Evolutionary conservation across 164 flowering plant genomes (phyloP).

Genomic region (Aristolochia fimbriata): DNA sequence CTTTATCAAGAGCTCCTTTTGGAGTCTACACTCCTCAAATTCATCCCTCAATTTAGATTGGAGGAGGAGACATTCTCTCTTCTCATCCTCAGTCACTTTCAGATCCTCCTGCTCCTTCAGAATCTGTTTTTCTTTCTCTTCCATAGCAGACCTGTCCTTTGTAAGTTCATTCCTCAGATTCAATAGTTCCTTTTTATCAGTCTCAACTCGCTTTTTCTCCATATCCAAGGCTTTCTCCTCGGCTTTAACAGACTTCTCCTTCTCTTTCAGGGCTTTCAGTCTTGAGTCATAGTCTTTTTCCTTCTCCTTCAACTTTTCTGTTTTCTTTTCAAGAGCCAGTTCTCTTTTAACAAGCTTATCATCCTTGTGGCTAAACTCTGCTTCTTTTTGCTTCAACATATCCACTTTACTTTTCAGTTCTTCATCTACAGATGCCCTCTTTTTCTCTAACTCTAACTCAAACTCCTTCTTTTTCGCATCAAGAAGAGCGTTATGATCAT

Average conservation of each 20-base stretch:
- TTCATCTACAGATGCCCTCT: conserved; percentile 40
- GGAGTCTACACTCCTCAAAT: conserved; percentile 36
- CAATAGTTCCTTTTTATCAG: conserved; percentile 39
- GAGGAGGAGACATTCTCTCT: conserved; percentile 41
- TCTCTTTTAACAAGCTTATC: conserved; percentile 58
- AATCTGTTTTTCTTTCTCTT: conserved; percentile 34
- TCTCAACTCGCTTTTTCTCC: conserved; percentile 33
- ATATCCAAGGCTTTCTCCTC: conserved; percentile 46
- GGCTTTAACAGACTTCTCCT: conserved; percentile 44
- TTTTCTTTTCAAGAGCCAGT: conserved; percentile 51
- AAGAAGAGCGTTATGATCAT: conserved; percentile 47
- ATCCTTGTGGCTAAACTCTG: conserved; percentile 47
- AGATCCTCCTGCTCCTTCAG: conserved; percentile 43
- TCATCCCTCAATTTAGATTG: conserved; percentile 56
- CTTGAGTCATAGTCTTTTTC: conserved; percentile 55
- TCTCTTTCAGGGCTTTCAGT: conserved; percentile 50
- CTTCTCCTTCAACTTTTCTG: conserved; percentile 61
- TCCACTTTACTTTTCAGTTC: conserved; percentile 38
- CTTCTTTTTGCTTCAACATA: conserved; percentile 35
- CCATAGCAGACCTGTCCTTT: conserved; percentile 32
- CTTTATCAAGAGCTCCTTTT: conserved; percentile 46
- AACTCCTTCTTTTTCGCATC: conserved; percentile 35
- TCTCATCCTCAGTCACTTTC: conserved; percentile 41
- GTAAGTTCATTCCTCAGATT: conserved; percentile 42
- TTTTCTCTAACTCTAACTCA: conserved; percentile 55